Base-by-base conservation (phyloP, 495 filamentous ascomycete genomes). In the Aspergillus cristatus region DNA sequence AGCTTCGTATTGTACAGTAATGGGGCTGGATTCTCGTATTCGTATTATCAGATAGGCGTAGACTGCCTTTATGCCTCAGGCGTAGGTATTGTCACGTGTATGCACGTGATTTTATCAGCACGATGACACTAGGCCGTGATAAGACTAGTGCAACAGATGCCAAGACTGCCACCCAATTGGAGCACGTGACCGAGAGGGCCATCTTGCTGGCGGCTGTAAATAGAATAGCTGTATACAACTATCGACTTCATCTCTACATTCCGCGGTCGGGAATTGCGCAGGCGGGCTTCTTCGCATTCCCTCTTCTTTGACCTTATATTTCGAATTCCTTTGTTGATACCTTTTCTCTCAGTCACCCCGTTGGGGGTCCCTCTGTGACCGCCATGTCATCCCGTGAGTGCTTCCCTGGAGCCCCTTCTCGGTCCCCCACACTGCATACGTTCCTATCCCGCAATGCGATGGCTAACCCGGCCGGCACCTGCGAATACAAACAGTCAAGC, bases 401-500 rank as follows among this genome's bases (percentile, higher is more conserved):
- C 45, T 45, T 53, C 51, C 51, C 49, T 54, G 40, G n/a, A 30
- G 3, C 4, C 44, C 50, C 40, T 45, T 46, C 45, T 47, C 47
- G 45, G 41, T 54, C 59, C 53, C 52, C 58, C 54, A 55, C 63
- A 51, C 43, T 54, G 43, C 38, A 18, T 42, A 32, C 31, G 37
- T 42, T 52, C 49, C 47, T 42, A 42, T 35, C 44, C 31, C 35
- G 32, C 25, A 25, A 13, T 8, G 31, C 40, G 24, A n/a, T n/a
- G n/a, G 17, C 46, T 54, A 39, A 54, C 41, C 37, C 14, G 17
- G n/a, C 26, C 28, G 31, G 28, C 39, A 24, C n/a, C 11, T 15
- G 29, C 33, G 26, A 24, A 18, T 35, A 13, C 33, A 26, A 41
- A 46, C 51, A 96, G 90, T 98, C 60, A 98, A 98, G 68, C 90